phyloP scores from a whole-genome alignment of 73 alveolate genomes.

The Tetrahymena borealis region DNA sequence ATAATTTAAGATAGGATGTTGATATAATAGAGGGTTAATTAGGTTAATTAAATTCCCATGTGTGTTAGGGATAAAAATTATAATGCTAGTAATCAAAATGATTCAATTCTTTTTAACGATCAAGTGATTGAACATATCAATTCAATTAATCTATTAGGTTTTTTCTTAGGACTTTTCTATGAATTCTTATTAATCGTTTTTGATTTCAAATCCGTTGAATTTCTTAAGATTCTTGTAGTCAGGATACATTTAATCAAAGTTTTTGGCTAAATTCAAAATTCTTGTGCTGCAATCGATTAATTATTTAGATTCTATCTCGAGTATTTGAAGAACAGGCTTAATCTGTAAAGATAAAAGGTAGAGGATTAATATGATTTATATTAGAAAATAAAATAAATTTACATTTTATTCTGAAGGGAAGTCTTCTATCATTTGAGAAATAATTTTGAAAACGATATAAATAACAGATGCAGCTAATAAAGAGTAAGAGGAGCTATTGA shows the following conservation, averaged over 20 bases:
- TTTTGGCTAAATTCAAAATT: constrained; percentile 78
- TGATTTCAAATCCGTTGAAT: constrained; percentile 41
- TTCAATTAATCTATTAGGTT: too few species aligned
- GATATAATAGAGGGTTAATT: background rate
- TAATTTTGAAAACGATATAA: constrained; percentile 79
- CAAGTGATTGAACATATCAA: too few species aligned
- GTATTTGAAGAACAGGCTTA: constrained; percentile 51
- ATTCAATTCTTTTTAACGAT: too few species aligned
- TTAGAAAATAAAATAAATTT: background rate
- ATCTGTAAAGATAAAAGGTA: too few species aligned
- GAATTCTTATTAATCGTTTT: background rate
- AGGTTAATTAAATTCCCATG: background rate
- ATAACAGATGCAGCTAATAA: constrained; percentile 72
- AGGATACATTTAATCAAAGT: constrained; percentile 80
- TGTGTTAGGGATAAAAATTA: background rate
- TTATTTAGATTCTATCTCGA: constrained; percentile 48
- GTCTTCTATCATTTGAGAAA: constrained; percentile 67
- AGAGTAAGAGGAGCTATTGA: constrained; percentile 56
- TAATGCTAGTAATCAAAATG: too few species aligned
- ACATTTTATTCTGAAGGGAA: constrained; percentile 23
- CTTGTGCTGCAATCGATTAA: constrained; percentile 74
- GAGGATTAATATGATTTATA: too few species aligned
- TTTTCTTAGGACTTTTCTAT: background rate
- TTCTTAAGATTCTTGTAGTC: constrained; percentile 85
- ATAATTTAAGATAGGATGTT: too few species aligned